A percentile compares a stretch with the other conserved stretches of the same genome.
phyloP scores from a whole-genome alignment of 2,329 filamentous ascomycete species.

The Colletotrichum camelliae region DNA sequence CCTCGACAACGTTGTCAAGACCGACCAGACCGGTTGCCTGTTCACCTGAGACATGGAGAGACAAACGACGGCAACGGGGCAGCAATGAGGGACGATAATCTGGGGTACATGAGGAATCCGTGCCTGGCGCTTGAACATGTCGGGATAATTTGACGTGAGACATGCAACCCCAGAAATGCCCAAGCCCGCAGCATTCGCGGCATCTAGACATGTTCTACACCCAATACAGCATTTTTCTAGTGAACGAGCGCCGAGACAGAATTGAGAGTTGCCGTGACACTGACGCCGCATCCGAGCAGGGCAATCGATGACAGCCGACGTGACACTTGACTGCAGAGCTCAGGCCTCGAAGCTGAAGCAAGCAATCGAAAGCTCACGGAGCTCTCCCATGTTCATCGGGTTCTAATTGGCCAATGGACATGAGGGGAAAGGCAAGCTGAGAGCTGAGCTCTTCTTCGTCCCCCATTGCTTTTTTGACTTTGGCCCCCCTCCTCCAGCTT shows the following conservation, averaged over 20 bases:
- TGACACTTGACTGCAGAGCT: background rate
- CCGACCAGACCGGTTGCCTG: conserved; percentile 29
- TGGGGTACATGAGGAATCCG: background rate
- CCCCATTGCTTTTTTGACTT: background rate
- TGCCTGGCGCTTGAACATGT: conserved; percentile 5
- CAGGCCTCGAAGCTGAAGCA: background rate
- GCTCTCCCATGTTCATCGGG: background rate
- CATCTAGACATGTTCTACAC: background rate
- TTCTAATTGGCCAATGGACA: conserved; percentile 6
- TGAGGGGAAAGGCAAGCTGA: background rate
- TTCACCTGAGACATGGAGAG: conserved; percentile 21
- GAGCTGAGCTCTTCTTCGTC: background rate
- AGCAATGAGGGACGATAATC: background rate
- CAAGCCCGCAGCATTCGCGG: background rate
- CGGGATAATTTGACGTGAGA: background rate
- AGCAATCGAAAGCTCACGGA: background rate
- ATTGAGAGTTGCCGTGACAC: background rate
- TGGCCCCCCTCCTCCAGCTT: background rate
- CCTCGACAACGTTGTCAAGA: conserved; percentile 30
- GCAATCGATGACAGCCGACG: background rate
- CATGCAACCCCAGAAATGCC: background rate
- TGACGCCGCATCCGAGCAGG: background rate
- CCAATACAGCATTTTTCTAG: background rate
- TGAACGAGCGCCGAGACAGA: background rate
- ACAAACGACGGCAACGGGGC: background rate